Percentiles rank a stretch among this genome's conserved stretches.
Conservation (phyloP, 768 basidiomycete genomes). For the Auricularia sp. region DNA sequence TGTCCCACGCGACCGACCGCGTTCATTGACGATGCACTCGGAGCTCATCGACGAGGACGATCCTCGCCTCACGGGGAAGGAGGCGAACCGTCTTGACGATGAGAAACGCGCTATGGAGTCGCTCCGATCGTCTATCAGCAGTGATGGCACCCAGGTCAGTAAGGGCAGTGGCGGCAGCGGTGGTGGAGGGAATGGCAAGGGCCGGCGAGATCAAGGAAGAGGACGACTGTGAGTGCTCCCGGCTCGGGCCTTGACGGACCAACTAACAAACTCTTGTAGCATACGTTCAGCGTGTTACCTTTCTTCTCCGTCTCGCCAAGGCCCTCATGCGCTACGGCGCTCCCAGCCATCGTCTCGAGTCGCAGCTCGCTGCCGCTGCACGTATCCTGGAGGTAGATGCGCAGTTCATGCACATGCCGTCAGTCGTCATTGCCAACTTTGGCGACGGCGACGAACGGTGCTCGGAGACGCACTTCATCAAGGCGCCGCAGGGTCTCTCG, state of each 20-base stretch:
- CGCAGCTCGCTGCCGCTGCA: constrained; percentile 74
- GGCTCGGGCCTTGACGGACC: background rate
- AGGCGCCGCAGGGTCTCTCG: constrained; percentile 68
- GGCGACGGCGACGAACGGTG: constrained; percentile 70
- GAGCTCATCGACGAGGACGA: constrained; percentile 62
- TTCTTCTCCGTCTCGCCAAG: constrained; percentile 77
- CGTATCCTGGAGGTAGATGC: constrained; percentile 68
- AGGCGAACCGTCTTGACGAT: background rate
- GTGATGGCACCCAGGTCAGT: too few species aligned
- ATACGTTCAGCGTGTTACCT: constrained; percentile 42
- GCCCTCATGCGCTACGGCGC: constrained; percentile 86
- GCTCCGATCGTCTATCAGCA: background rate
- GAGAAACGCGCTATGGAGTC: background rate
- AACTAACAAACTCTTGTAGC: constrained; percentile 14
- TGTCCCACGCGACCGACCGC: background rate
- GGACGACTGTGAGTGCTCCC: background rate
- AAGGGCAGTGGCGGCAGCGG: background rate
- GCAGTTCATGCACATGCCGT: constrained; percentile 76
- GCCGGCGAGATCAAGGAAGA: background rate
- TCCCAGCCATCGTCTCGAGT: constrained; percentile 89
- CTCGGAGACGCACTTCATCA: constrained; percentile 77
- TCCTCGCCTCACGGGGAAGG: constrained; percentile 34
- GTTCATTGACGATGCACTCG: background rate
- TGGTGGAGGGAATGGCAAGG: background rate
- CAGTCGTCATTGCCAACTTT: constrained; percentile 72